These are phyloP conservation scores for Cyclotella cryptica DNA, from an alignment of 108 stramenopile species.

Conservation along the genomic window DNA sequence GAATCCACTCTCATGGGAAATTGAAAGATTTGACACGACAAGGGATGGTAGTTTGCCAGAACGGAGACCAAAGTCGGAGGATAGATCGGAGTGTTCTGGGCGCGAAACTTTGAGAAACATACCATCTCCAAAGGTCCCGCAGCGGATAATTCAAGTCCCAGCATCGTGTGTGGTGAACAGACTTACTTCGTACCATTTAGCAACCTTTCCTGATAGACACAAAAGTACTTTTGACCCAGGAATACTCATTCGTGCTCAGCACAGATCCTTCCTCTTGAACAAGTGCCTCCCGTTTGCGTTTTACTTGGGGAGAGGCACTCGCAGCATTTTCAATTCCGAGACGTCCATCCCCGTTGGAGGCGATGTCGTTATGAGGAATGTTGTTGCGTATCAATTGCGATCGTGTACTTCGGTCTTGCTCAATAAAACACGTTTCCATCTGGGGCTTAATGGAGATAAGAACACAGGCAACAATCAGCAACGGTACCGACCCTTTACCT, in stretches of 20 bases:
- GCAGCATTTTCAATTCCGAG: neutral
- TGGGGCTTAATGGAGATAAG: neutral
- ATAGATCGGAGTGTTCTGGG: neutral
- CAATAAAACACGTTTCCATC: conserved; percentile 1
- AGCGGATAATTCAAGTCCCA: neutral
- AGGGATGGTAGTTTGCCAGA: neutral
- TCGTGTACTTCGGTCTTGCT: conserved; percentile 45
- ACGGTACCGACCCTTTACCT: conserved; percentile 16
- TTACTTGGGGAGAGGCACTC: conserved; percentile 11
- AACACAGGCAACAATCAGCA: neutral
- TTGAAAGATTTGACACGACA: neutral
- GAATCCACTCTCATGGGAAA: conserved; percentile 10
- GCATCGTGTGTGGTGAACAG: neutral
- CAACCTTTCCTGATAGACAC: conserved; percentile 23
- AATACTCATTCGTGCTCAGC: conserved; percentile 51
- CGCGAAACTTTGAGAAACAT: neutral
- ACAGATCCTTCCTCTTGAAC: conserved; percentile 35
- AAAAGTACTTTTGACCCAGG: conserved; percentile 27
- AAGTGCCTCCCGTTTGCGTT: conserved; percentile 55
- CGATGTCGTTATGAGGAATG: neutral
- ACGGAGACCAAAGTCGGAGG: neutral
- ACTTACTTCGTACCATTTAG: conserved; percentile 24
- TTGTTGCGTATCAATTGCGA: conserved; percentile 31
- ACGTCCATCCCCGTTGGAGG: neutral
- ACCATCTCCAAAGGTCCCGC: neutral